Conservation (phyloP, 495 filamentous ascomycete genomes). For the Aspergillus sclerotiicarbonarius region DNA sequence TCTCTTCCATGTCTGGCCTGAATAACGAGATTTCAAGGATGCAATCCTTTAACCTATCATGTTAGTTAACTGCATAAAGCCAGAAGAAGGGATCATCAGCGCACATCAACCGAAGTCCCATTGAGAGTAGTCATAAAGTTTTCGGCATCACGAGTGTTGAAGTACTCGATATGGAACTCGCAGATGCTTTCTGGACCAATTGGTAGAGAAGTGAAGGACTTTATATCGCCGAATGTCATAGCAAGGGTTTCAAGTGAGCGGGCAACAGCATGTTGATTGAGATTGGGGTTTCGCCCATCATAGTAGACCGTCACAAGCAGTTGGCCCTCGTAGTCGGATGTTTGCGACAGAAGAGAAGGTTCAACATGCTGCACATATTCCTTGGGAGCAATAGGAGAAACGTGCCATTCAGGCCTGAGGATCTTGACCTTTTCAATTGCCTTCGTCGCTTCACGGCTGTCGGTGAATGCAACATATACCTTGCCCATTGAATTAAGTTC, state of each 20-base stretch:
- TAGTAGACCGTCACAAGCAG: slow-evolving; percentile 29
- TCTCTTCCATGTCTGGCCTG: slow-evolving; percentile 24
- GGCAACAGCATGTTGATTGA: slow-evolving; percentile 22
- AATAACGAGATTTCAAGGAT: slow-evolving; percentile 28
- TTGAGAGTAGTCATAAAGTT: slow-evolving; percentile 41
- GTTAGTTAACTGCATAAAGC: background rate
- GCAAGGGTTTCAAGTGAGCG: slow-evolving; percentile 45
- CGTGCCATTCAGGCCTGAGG: slow-evolving; percentile 46
- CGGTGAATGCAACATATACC: slow-evolving; percentile 55
- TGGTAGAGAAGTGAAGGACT: slow-evolving; percentile 43
- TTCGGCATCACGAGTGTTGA: slow-evolving; percentile 41
- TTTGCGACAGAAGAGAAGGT: slow-evolving; percentile 27
- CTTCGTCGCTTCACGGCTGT: slow-evolving; percentile 56
- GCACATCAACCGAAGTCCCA: slow-evolving; percentile 47
- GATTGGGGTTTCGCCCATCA: slow-evolving; percentile 20
- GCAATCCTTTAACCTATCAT: slow-evolving; percentile 25
- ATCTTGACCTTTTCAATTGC: slow-evolving; percentile 44
- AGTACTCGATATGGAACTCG: slow-evolving; percentile 53
- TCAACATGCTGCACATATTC: slow-evolving; percentile 33
- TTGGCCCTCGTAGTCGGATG: slow-evolving; percentile 37
- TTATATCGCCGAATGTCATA: slow-evolving; percentile 52
- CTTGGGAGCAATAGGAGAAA: slow-evolving; percentile 46
- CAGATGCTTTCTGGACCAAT: slow-evolving; percentile 30
- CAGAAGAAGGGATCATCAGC: slow-evolving; percentile 14
- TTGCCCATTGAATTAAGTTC: slow-evolving; percentile 33